Evolutionary conservation across 1,284 basidiomycete genomes (phyloP).

Genomic region (Moesziomyces parantarcticus): DNA sequence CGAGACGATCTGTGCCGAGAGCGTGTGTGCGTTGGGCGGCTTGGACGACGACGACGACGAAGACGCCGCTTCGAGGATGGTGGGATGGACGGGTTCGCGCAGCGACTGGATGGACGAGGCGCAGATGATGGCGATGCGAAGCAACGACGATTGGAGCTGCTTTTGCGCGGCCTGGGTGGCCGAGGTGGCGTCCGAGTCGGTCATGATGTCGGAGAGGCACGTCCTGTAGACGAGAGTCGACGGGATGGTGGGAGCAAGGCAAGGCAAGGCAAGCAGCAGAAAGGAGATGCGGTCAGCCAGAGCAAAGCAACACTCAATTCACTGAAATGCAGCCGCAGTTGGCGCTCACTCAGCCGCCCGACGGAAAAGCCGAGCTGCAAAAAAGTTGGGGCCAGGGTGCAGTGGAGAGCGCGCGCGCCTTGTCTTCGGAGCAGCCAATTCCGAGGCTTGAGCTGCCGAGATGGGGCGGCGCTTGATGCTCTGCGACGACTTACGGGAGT

Average conservation of each 20-base stretch:
- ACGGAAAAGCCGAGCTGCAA: no score
- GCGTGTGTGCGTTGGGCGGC: constrained; percentile 29
- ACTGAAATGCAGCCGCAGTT: no score
- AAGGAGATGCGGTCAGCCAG: no score
- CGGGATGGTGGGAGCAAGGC: not conserved
- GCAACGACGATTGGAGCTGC: constrained; percentile 55
- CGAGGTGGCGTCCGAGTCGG: constrained; percentile 5
- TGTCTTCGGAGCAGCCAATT: no score
- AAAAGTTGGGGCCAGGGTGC: no score
- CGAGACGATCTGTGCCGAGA: constrained; percentile 44
- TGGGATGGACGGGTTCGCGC: constrained; percentile 44
- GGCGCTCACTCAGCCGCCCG: no score
- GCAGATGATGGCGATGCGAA: constrained; percentile 60
- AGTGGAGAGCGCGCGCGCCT: no score
- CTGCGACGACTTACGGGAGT: no score
- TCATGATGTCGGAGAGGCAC: not conserved
- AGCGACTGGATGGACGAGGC: constrained; percentile 57
- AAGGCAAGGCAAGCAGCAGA: not conserved
- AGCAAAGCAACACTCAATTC: no score
- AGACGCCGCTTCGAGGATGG: constrained; percentile 22
- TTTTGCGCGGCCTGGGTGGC: constrained; percentile 26
- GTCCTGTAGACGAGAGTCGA: no score
- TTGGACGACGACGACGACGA: constrained; percentile 16
- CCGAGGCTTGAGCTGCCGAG: no score
- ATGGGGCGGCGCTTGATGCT: no score